Evolutionary conservation across 2,329 filamentous ascomycete species (phyloP).

Genomic region (Penicillium sp.): DNA sequence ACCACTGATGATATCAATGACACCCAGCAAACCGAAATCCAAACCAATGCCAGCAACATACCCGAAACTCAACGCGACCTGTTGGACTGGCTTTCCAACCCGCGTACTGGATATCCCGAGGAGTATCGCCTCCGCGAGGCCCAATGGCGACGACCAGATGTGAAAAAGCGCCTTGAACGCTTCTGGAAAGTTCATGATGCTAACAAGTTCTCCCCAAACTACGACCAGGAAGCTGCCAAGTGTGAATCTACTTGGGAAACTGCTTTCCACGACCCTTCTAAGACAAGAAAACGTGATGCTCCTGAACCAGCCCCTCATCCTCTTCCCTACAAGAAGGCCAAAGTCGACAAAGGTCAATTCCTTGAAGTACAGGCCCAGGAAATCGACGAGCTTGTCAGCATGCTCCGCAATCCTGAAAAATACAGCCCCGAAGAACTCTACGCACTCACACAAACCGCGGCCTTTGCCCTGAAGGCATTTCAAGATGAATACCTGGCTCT

Average conservation of each 20-base stretch:
- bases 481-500: conserved; percentile 59
- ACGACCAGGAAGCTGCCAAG: conserved; percentile 30
- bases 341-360: conserved; percentile 34
- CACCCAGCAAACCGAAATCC: background rate
- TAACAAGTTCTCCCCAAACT: conserved; percentile 33
- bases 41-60: background rate
- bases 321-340: conserved; percentile 34
- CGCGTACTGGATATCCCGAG: conserved; percentile 16
- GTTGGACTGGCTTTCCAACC: conserved; percentile 22
- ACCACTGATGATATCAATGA: background rate
- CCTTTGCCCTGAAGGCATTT: conserved; percentile 52
- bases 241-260: conserved; percentile 34
- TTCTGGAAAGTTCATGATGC: conserved; percentile 41
- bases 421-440: conserved; percentile 55
- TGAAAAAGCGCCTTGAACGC: conserved; percentile 32
- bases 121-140: conserved; percentile 16
- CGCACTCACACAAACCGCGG: conserved; percentile 53
- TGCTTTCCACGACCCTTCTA: conserved; percentile 30
- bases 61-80: conserved; percentile 9
- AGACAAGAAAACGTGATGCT: conserved; percentile 30
- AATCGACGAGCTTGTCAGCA: conserved; percentile 36
- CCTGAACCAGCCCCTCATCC: conserved; percentile 27
- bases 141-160: conserved; percentile 18
- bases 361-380: conserved; percentile 32
- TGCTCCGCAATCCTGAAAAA: conserved; percentile 36